A percentile compares a stretch with the other conserved stretches of the same genome.
Conservation (phyloP, 1,284 basidiomycete genomes). For the Filobasidium uniguttulatum region DNA sequence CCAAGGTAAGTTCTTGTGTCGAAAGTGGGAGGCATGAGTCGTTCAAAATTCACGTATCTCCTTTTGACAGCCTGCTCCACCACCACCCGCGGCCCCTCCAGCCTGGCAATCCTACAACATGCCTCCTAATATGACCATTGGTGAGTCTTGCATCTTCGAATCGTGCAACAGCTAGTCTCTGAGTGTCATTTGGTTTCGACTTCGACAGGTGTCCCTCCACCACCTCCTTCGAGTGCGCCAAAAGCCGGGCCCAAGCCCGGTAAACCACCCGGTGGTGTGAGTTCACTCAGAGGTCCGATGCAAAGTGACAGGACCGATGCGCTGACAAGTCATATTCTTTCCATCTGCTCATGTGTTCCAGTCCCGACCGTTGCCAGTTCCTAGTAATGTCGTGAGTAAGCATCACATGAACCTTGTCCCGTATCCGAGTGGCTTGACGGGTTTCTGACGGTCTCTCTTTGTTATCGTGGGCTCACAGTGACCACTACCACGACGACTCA, state of each 20-base stretch:
- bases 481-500: background rate
- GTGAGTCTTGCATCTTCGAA: background rate
- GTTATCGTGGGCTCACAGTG: background rate
- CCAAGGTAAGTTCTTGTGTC: background rate
- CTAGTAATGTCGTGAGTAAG: slow-evolving; percentile 1
- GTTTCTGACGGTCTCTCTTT: background rate
- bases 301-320: no score
- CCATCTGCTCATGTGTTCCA: background rate
- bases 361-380: background rate
- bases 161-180: background rate
- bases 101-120: slow-evolving; percentile 15
- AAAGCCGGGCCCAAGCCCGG: background rate
- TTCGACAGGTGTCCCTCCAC: no score
- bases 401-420: background rate
- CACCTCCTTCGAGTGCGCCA: no score
- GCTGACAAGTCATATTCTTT: no score
- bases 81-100: slow-evolving; percentile 3
- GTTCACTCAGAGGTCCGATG: background rate
- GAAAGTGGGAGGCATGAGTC: background rate
- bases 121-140: slow-evolving; percentile 13
- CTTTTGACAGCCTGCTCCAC: background rate
- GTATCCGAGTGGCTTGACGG: background rate
- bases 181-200: no score
- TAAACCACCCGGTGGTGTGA: background rate
- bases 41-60: background rate